Percentiles rank a stretch among this genome's conserved stretches.
These are phyloP conservation scores for Solanum chiquidenum DNA, from an alignment of 257 asterid species.

Conservation along the genomic window DNA sequence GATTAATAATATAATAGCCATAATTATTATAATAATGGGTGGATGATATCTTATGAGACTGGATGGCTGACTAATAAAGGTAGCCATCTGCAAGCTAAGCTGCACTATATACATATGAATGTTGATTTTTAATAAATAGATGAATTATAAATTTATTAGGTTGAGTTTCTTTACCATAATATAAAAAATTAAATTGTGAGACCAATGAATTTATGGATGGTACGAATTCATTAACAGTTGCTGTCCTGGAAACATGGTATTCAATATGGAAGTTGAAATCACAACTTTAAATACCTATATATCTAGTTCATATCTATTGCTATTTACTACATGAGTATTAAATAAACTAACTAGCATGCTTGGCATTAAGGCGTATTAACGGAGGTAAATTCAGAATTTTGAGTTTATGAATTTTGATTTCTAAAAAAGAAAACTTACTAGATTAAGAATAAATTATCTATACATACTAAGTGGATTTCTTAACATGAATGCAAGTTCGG, in stretches of 20 bases:
- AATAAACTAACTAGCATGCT: not conserved
- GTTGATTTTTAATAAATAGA: not conserved
- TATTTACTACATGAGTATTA: not conserved
- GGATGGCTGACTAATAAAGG: not conserved
- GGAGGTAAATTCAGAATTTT: not conserved
- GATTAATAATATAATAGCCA: not conserved
- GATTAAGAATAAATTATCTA: not conserved
- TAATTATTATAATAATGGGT: not conserved
- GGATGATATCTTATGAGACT: not conserved
- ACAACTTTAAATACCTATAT: not conserved
- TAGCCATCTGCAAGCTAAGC: not conserved
- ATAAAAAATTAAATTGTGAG: not conserved
- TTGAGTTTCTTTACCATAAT: not conserved
- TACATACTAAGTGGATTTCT: not conserved
- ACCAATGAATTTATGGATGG: not conserved
- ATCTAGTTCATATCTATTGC: not conserved
- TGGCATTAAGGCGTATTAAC: not conserved
- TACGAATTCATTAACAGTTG: not conserved
- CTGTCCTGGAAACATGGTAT: not conserved
- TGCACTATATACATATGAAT: not conserved
- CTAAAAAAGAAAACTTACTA: not conserved
- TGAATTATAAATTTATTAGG: not conserved
- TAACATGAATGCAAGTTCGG: not conserved
- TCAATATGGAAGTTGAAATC: not conserved
- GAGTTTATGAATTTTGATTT: not conserved